Percentiles rank a stretch among this genome's conserved stretches.
Conservation (phyloP, 108 stramenopile genomes). For the Nannochloropsis granulata region DNA sequence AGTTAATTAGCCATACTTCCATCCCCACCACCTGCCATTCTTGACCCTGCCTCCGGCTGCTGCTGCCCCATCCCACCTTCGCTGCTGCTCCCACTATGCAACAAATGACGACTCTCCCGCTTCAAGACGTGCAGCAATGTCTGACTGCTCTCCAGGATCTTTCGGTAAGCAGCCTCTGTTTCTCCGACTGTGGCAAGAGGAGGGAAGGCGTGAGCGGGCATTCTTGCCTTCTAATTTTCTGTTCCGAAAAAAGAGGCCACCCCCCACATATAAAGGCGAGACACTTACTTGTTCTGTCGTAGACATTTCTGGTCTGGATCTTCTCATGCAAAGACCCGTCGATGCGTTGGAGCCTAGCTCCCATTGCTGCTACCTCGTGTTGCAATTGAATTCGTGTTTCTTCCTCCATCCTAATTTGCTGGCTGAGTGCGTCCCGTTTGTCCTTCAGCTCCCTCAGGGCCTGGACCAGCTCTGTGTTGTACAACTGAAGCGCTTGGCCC, state of each 20-base stretch:
- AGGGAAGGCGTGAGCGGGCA: too few species aligned
- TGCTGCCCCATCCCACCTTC: too few species aligned
- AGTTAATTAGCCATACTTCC: too few species aligned
- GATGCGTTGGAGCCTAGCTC: background rate
- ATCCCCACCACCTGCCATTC: too few species aligned
- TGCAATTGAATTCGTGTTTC: background rate
- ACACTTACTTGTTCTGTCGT: background rate
- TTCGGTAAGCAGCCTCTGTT: slow-evolving; percentile 49
- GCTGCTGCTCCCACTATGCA: slow-evolving; percentile 1
- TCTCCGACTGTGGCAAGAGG: background rate
- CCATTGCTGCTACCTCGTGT: background rate
- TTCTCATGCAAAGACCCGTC: background rate
- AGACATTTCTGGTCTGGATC: background rate
- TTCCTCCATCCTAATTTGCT: background rate
- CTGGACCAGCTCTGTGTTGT: background rate
- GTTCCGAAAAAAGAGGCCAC: too few species aligned
- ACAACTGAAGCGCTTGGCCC: background rate
- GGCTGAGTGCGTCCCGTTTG: background rate
- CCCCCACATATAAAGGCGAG: background rate
- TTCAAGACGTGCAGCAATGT: slow-evolving; percentile 61
- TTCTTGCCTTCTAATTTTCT: too few species aligned
- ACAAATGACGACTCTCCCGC: slow-evolving; percentile 44
- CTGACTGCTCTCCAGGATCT: slow-evolving; percentile 62
- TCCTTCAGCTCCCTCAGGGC: background rate
- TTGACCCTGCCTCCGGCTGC: too few species aligned